phyloP scores from a whole-genome alignment of 1,284 basidiomycete species.

The Moesziomyces globuligerus region DNA sequence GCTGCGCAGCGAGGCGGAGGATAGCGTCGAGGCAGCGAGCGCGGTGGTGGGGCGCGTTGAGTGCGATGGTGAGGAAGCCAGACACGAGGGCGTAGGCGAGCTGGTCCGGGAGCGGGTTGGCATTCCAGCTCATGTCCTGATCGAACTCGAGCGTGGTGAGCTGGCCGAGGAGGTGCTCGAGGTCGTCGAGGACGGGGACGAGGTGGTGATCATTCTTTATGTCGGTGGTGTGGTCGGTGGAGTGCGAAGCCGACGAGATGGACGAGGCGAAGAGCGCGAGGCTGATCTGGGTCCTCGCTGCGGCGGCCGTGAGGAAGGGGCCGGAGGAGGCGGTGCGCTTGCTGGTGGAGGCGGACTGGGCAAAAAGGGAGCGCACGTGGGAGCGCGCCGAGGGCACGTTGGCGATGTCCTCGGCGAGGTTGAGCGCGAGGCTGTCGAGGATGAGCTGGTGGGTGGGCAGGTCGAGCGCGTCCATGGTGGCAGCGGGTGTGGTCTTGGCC shows the following conservation, averaged over 20 bases:
- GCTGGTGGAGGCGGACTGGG: slow-evolving; percentile 44
- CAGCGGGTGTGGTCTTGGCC: neutral
- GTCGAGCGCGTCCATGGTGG: slow-evolving; percentile 68
- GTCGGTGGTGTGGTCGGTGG: slow-evolving; percentile 51
- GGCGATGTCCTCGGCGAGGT: slow-evolving; percentile 68
- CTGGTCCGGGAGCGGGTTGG: slow-evolving; percentile 63
- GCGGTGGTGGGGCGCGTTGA: slow-evolving; percentile 73
- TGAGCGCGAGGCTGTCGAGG: slow-evolving; percentile 80
- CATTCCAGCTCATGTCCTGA: slow-evolving; percentile 43
- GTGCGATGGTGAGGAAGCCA: slow-evolving; percentile 73
- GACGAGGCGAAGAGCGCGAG: slow-evolving; percentile 63
- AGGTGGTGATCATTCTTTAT: slow-evolving; percentile 53
- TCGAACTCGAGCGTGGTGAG: slow-evolving; percentile 54
- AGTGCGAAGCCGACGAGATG: slow-evolving; percentile 55
- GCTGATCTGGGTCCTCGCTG: slow-evolving; percentile 59
- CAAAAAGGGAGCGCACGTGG: slow-evolving; percentile 32
- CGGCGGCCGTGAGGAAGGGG: slow-evolving; percentile 44
- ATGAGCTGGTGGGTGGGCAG: slow-evolving; percentile 82
- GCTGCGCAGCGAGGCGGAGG: slow-evolving; percentile 32
- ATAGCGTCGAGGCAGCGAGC: slow-evolving; percentile 71
- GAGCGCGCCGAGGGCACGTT: slow-evolving; percentile 50
- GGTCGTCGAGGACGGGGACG: slow-evolving; percentile 53
- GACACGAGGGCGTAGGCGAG: slow-evolving; percentile 59
- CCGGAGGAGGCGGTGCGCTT: slow-evolving; percentile 34
- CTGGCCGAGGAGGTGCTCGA: slow-evolving; percentile 44